Base-by-base conservation (phyloP, 805 yeast genomes). In the Ogataea pini region DNA sequence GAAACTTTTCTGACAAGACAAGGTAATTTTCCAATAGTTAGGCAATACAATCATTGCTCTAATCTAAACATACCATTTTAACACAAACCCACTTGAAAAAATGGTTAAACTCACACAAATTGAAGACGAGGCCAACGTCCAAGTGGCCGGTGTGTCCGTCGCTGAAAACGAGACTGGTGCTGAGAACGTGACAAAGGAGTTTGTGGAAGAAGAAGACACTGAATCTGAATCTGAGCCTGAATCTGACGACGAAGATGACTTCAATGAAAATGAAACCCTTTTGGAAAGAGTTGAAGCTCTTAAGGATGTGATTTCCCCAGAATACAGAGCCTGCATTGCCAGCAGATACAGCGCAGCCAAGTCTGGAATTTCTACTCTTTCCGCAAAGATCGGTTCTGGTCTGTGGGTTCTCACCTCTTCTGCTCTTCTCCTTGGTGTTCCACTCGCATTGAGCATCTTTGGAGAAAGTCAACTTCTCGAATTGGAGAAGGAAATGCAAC, bases 401-500 rank as follows among this genome's bases (percentile, higher is more conserved):
- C 76, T 91, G 57, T 94, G 98, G 98, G 78, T 86, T 52, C 56
- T 89, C 48, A 83, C 97, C 10, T 84, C 98, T 10, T 80, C 94
- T 36, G 83, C 88, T 36, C 73, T 94, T 60, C 78, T 94, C 54
- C 75, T 94, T 60, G 97, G 97, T 67, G 96, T 90, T 40, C 99
- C 99, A 55, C 78, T 89, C 60, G 84, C 96, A 7, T 76, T 94
- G 61, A 85, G 96, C 45, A 87, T 94, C 60, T 77, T 94, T 61
- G 83, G 90, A 51, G 97, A 92, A 74, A 95, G 90, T 67, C 97
- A 92, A 75, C 79, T 91, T 68, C 82, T 85, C 65, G 97, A 91
- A 73, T 79, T 89, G 85, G 97, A 91, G 76, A 89, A 87, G 75
- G 94, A 90, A 66, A 83, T 89, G 78, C 82, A 85, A 49, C 72